phyloP scores from a whole-genome alignment of 495 filamentous ascomycete genomes.

The Aspergillus steynii region DNA sequence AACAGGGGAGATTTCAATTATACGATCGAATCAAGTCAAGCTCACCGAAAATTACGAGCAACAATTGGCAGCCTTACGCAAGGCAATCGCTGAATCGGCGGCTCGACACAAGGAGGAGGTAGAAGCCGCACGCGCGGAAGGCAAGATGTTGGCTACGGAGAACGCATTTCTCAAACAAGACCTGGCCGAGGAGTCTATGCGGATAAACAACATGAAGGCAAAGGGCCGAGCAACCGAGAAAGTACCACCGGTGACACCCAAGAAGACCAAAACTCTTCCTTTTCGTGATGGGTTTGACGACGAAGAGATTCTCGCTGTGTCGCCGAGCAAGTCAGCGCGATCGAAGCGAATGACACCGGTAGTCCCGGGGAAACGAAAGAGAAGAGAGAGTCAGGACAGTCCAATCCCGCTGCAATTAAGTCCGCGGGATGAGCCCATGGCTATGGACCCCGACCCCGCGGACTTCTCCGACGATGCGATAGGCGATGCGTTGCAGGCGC shows the following conservation, averaged over 20 bases:
- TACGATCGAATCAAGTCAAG: conserved; percentile 63
- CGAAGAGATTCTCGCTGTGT: conserved; percentile 61
- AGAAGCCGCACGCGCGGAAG: conserved; percentile 55
- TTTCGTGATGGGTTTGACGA: conserved; percentile 75
- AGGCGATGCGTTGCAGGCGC: conserved; percentile 7
- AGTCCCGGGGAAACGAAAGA: conserved; percentile 61
- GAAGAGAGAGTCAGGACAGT: conserved; percentile 54
- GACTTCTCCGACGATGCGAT: conserved; percentile 26
- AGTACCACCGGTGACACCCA: conserved; percentile 55
- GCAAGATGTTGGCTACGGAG: conserved; percentile 62
- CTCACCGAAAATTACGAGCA: conserved; percentile 57
- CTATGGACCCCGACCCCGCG: conserved; percentile 21
- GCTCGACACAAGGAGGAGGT: conserved; percentile 57
- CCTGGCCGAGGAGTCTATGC: conserved; percentile 56
- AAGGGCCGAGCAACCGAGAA: conserved; percentile 41
- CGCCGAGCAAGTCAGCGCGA: conserved; percentile 56
- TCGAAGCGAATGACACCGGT: conserved; percentile 60
- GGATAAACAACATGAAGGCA: conserved; percentile 46
- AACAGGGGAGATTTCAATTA: conserved; percentile 66
- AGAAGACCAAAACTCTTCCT: conserved; percentile 53
- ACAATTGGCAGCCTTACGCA: conserved; percentile 50
- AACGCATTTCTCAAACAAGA: conserved; percentile 67
- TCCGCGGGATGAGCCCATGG: conserved; percentile 33
- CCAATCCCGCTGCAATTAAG: conserved; percentile 55
- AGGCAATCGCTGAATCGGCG: conserved; percentile 55